Conservation (phyloP, 1,284 basidiomycete species). For the Serendipita sp. region DNA sequence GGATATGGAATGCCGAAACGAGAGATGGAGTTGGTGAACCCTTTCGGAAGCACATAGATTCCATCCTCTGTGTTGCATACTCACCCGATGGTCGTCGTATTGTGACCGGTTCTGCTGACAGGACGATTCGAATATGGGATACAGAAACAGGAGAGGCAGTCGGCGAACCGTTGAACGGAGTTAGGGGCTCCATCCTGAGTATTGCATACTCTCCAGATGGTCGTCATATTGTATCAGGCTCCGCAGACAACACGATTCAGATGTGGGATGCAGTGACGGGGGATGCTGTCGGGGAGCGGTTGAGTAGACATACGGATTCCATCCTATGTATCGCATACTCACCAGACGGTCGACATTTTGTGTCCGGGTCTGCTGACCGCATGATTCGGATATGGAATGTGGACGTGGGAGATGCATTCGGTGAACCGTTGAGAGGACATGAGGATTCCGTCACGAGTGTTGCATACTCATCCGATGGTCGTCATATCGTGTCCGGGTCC, state of each 20-base stretch:
- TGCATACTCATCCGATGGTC: not conserved
- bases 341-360: not conserved
- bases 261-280: no score
- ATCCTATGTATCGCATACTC: not conserved
- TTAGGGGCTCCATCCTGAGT: no score
- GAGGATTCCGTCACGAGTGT: not conserved
- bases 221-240: no score
- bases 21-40: not conserved
- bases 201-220: no score
- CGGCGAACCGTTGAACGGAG: no score
- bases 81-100: no score
- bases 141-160: no score
- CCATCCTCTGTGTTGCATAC: not conserved
- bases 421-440: not conserved
- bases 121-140: no score
- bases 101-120: no score
- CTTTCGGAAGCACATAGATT: not conserved
- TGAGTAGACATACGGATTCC: no score
- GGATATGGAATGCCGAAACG: not conserved
- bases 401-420: not conserved
- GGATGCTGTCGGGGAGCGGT: no score
- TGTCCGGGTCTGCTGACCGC: not conserved
- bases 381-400: not conserved
- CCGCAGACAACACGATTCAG: no score
- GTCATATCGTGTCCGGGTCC: not conserved